Conservation (phyloP, 768 basidiomycete species). For the Suillus alpinus region DNA sequence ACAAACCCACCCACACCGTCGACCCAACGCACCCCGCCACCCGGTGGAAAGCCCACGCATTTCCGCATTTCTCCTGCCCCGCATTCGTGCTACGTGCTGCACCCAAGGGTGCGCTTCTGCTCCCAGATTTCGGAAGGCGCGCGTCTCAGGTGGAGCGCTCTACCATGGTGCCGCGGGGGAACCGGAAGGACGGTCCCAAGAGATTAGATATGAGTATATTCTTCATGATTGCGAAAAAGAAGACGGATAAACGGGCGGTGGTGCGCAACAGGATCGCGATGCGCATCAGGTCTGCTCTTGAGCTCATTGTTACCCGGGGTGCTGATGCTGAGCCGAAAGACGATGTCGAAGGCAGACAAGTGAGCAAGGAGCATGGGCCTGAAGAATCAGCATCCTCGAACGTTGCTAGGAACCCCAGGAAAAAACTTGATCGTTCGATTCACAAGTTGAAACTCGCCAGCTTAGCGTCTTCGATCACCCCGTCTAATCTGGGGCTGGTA, state of each 20-base stretch:
- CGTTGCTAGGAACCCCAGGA: not conserved
- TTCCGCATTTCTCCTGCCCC: slow-evolving; percentile 3
- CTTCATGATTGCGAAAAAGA: slow-evolving; percentile 8
- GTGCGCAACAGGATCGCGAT: slow-evolving; percentile 6
- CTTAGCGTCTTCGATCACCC: not conserved
- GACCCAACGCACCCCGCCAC: slow-evolving; percentile 8
- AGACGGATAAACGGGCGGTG: slow-evolving; percentile 5
- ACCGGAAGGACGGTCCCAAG: not conserved
- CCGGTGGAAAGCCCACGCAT: not conserved
- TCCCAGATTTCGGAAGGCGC: not conserved
- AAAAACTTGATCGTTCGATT: not conserved
- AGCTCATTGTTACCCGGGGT: slow-evolving; percentile 2
- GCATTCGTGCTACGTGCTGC: slow-evolving; percentile 4
- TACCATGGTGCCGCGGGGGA: not conserved
- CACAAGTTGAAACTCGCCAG: not conserved
- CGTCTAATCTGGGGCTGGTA: not conserved
- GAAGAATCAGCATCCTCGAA: not conserved
- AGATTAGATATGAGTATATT: slow-evolving; percentile 2
- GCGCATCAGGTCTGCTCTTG: slow-evolving; percentile 4
- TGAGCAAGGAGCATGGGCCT: not conserved
- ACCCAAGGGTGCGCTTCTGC: slow-evolving; percentile 5
- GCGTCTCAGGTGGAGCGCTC: not conserved
- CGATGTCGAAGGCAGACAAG: not conserved
- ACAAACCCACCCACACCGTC: not conserved
- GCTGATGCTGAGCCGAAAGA: not conserved